phyloP scores from a whole-genome alignment of 129 eudicot species.

The Pittosporum tobira region DNA sequence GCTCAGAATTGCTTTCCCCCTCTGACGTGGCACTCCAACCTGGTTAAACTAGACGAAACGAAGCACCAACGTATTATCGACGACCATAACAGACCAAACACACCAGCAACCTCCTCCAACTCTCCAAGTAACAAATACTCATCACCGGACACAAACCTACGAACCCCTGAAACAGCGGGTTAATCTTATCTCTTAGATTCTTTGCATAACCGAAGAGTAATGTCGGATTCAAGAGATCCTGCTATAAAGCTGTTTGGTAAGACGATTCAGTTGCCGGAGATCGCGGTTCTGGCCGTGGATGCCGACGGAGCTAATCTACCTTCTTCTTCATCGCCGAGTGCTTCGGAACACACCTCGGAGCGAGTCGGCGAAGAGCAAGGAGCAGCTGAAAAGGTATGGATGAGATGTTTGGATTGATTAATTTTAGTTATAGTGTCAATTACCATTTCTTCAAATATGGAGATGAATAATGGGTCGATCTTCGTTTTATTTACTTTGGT shows the following conservation, averaged over 20 bases:
- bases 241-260: conserved; percentile 67
- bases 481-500: background rate
- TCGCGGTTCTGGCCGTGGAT: conserved; percentile 16
- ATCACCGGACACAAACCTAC: background rate
- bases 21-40: conserved; percentile 47
- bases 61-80: background rate
- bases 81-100: background rate
- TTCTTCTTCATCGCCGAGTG: conserved; percentile 22
- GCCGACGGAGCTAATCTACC: conserved; percentile 11
- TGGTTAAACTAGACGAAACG: conserved; percentile 7
- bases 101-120: conserved; percentile 2
- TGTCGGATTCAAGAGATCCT: conserved; percentile 63
- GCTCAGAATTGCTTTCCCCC: conserved; percentile 32
- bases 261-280: conserved; percentile 65
- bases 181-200: conserved; percentile 1
- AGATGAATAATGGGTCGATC: conserved; percentile 23
- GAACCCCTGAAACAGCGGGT: conserved; percentile 9
- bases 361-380: conserved; percentile 23
- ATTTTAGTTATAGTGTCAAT: background rate
- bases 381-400: conserved; percentile 18
- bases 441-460: background rate
- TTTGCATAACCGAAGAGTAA: conserved; percentile 6
- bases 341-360: conserved; percentile 22
- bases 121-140: background rate
- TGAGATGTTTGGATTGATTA: background rate